These are phyloP conservation scores for Bothriochloa decipiens DNA, from an alignment of 176 grass and related monocot genomes.

Conservation along the genomic window DNA sequence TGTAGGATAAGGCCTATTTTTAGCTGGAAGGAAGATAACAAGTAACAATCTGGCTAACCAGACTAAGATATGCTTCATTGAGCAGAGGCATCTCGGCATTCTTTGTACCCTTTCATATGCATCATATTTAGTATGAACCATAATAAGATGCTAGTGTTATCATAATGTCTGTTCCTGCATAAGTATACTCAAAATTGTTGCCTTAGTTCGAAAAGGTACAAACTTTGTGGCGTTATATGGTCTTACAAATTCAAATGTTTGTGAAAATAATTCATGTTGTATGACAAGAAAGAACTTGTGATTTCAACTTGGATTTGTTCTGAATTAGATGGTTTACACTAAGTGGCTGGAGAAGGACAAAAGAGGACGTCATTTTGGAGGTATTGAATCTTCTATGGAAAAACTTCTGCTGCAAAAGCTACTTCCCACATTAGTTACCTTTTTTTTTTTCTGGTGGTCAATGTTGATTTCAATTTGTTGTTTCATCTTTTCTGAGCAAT, in stretches of 20 bases:
- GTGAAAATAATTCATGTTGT: conserved; percentile 1
- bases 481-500: conserved; percentile 9
- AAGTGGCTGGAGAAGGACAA: conserved; percentile 95
- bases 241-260: background rate
- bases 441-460: conserved; percentile 3
- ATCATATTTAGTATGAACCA: background rate
- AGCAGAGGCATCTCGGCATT: background rate
- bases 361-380: conserved; percentile 89
- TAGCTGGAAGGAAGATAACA: background rate
- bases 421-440: conserved; percentile 27
- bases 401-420: conserved; percentile 32
- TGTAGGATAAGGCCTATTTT: background rate
- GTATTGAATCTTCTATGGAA: conserved; percentile 50
- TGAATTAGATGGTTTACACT: conserved; percentile 90
- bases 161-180: background rate
- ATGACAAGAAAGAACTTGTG: conserved; percentile 12
- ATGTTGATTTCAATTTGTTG: background rate
- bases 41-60: background rate
- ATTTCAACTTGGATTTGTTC: conserved; percentile 45
- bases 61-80: background rate
- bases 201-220: background rate
- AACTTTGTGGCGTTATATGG: background rate
- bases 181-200: background rate
- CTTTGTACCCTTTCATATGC: background rate
- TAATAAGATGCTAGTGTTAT: background rate